A percentile compares a stretch with the other conserved stretches of the same genome.
Evolutionary conservation across 352 stramenopile species (phyloP).

Genomic region (Phytophthora cactorum): DNA sequence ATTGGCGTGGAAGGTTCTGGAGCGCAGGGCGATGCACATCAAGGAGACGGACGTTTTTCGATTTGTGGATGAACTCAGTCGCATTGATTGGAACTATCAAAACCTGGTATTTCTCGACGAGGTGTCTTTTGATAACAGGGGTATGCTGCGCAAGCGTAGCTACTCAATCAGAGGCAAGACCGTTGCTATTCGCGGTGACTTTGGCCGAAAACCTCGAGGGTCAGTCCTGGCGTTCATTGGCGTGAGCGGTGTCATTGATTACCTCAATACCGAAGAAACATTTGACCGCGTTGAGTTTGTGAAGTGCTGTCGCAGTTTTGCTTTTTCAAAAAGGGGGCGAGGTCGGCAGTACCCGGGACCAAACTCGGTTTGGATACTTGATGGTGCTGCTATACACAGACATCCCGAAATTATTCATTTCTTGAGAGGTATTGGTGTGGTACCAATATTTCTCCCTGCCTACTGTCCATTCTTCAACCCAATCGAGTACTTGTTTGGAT

Average conservation of each 20-base stretch:
- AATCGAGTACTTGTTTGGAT: no score
- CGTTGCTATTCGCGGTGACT: conserved; percentile 17
- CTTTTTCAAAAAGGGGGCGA: neutral
- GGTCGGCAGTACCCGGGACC: no score
- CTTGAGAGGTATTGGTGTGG: no score
- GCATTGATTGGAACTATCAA: conserved; percentile 1
- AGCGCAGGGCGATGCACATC: conserved; percentile 3
- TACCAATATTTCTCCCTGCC: no score
- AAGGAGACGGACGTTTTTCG: conserved; percentile 8
- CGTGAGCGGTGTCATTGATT: conserved; percentile 29
- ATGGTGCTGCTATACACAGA: no score
- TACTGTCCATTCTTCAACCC: no score
- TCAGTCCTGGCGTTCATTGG: no score
- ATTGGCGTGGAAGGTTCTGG: conserved; percentile 4
- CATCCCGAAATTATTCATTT: no score
- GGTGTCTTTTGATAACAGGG: conserved; percentile 34
- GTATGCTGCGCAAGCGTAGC: neutral
- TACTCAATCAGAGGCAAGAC: conserved; percentile 23
- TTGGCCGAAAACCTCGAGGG: no score
- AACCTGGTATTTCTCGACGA: conserved; percentile 10
- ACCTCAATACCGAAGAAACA: conserved; percentile 29
- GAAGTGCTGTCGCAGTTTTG: conserved; percentile 12
- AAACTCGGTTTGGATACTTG: no score
- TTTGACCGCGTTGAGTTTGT: conserved; percentile 38
- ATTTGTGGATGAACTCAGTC: conserved; percentile 2